Evolutionary conservation across 2,329 filamentous ascomycete species (phyloP).

Genomic region (Amesomyces nigricolor): DNA sequence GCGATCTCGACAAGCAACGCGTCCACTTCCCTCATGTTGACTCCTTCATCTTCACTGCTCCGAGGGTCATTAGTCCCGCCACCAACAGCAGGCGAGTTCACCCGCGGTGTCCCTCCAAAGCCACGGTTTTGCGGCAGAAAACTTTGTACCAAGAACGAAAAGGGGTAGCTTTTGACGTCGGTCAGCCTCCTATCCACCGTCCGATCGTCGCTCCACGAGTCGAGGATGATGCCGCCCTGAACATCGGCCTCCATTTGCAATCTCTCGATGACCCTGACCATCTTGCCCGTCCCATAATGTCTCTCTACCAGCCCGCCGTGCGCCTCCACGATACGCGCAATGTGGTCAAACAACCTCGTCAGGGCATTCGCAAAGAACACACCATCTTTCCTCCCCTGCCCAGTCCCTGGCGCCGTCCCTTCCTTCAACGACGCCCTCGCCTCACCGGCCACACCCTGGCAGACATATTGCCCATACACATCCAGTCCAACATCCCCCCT

Average conservation of each 20-base stretch:
- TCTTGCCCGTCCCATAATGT: conserved; percentile 88
- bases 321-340: conserved; percentile 90
- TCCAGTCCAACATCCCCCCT: conserved; percentile 84
- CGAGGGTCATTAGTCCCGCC: conserved; percentile 46
- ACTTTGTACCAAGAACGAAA: conserved; percentile 93
- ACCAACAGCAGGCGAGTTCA: conserved; percentile 68
- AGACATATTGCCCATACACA: conserved; percentile 93
- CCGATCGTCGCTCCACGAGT: conserved; percentile 91
- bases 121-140: conserved; percentile 63
- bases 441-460: conserved; percentile 81
- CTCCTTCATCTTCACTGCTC: conserved; percentile 78
- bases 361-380: conserved; percentile 90
- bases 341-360: conserved; percentile 92
- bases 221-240: conserved; percentile 90
- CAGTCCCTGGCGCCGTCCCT: conserved; percentile 45
- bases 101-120: conserved; percentile 55
- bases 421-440: conserved; percentile 77
- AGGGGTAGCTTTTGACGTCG: conserved; percentile 96
- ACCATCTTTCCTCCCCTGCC: conserved; percentile 58
- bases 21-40: conserved; percentile 96
- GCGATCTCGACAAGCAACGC: conserved; percentile 80
- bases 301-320: conserved; percentile 87
- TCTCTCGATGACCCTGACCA: conserved; percentile 89
- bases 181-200: conserved; percentile 79
- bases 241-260: conserved; percentile 93